Evolutionary conservation across 2,329 filamentous ascomycete genomes (phyloP), one percentile per base, ranked within the genome.

Genomic region (Cytospora chrysosperma): DNA sequence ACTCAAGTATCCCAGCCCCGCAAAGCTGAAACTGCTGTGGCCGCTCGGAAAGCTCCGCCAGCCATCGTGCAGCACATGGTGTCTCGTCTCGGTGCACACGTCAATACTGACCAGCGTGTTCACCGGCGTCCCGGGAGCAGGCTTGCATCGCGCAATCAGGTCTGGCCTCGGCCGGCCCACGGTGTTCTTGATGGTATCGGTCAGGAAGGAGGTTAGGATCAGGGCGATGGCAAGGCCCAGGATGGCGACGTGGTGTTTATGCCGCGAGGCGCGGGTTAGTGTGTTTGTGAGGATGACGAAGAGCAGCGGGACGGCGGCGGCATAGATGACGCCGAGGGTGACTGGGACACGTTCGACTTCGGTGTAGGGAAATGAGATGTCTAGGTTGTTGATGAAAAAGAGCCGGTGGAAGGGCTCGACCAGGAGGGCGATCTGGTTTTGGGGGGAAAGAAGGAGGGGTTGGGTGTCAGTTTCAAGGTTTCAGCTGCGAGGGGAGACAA

Each of bases 361-460:
- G 26, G 95, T 92, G 76, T 96, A 90, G 0, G 95, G 95, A 72
- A 90, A 97, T 68, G 92, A 88, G 65, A 98, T 92, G 56, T 87
- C 81, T 27, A 91, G 83, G 74, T 98, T 92, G 73, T 93, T 90
- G 67, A 98, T 85, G 68, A 87, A 90, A 78, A 99, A 98, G 86
- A 97, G 90, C 77, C 92, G 92, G 75, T 98, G 93, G 74, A 98
- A 98, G 0, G 95, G 95, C 65, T 89, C 88, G 70, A 91, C 83
- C 68, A 90, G 81, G 70, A 90, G 79, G 75, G 87, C 82, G 51
- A 92, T 81, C 84, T 91, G 72, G 10, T 68, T 52, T 37, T 3
- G 55, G 19, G 21, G 30, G 17, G n/a, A n/a, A n/a, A n/a, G 50
- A 8, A 28, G 43, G 21, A 27, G 28, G 26, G 19, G 32, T 54